Evolutionary conservation across 2,329 filamentous ascomycete species (phyloP).

Genomic region (Arthrobotrys conoides): DNA sequence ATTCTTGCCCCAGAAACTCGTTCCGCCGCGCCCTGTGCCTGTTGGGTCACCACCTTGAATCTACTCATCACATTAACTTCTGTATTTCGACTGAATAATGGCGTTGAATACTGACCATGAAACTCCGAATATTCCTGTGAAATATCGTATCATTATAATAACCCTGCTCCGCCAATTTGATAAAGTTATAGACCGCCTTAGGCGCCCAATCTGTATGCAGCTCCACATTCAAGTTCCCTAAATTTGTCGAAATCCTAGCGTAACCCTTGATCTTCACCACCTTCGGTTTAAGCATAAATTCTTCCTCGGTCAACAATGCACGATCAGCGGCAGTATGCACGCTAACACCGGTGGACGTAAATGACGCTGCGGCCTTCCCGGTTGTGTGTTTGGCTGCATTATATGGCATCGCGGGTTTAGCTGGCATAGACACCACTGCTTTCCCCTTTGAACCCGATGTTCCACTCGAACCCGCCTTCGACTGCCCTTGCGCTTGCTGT

Average conservation of each 20-base stretch:
- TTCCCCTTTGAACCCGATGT: constrained; percentile 42
- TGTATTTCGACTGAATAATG: not conserved
- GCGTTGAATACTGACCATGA: constrained; percentile 74
- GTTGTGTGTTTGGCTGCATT: constrained; percentile 94
- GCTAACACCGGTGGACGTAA: constrained; percentile 93
- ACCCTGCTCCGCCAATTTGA: constrained; percentile 86
- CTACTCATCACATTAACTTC: constrained; percentile 27
- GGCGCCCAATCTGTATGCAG: constrained; percentile 92
- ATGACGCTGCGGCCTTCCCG: constrained; percentile 89
- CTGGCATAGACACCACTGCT: constrained; percentile 8
- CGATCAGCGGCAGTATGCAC: constrained; percentile 90
- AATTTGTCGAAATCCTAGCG: constrained; percentile 86
- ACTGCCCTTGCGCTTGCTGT: constrained; percentile 53
- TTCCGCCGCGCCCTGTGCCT: constrained; percentile 89
- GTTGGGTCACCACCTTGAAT: constrained; percentile 96
- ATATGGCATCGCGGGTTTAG: constrained; percentile 71
- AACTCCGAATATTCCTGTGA: constrained; percentile 93
- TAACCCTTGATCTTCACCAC: constrained; percentile 92
- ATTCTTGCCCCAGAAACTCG: constrained; percentile 92
- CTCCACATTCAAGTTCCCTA: constrained; percentile 88
- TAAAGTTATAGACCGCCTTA: constrained; percentile 96
- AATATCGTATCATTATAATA: constrained; percentile 90
- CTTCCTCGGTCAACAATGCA: constrained; percentile 89
- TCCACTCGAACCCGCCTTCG: constrained; percentile 68
- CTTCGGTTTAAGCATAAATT: constrained; percentile 94